A percentile compares a stretch with the other conserved stretches of the same genome.
These are phyloP conservation scores for Ophiocordyceps camponoti-leonardi DNA, from an alignment of 2,329 filamentous ascomycete genomes.

Conservation along the genomic window DNA sequence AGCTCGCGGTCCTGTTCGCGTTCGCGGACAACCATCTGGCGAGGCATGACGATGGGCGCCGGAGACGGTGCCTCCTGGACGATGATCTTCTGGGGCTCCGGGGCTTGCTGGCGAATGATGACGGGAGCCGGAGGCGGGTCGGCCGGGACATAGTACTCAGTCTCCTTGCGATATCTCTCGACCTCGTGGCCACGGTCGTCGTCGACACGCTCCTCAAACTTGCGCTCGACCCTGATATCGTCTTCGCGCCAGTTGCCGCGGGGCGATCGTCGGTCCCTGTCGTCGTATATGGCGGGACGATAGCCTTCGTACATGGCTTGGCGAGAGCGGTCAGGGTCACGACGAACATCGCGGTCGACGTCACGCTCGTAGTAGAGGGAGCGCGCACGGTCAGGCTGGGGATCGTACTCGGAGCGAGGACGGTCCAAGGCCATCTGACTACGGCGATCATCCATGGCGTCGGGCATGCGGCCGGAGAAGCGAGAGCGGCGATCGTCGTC, in stretches of 20 bases:
- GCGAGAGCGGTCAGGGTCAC: slow-evolving; percentile 11
- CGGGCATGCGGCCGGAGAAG: slow-evolving; percentile 23
- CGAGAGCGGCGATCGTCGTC: slow-evolving; percentile 29
- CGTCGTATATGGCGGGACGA: slow-evolving; percentile 14
- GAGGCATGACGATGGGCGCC: slow-evolving; percentile 31
- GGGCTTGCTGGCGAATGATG: slow-evolving; percentile 36
- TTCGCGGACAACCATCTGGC: slow-evolving; percentile 25
- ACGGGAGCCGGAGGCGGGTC: slow-evolving; percentile 33
- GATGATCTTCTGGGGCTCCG: slow-evolving; percentile 41
- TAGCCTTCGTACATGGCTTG: slow-evolving; percentile 3
- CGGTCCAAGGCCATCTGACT: slow-evolving; percentile 23
- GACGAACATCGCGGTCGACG: slow-evolving; percentile 15
- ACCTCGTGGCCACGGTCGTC: slow-evolving; percentile 29
- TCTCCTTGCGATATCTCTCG: slow-evolving; percentile 43
- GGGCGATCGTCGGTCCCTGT: slow-evolving; percentile 25
- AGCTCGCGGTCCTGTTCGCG: slow-evolving; percentile 21
- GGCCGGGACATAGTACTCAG: slow-evolving; percentile 40
- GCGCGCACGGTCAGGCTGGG: slow-evolving; percentile 18
- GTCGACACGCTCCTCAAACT: slow-evolving; percentile 30
- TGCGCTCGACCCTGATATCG: slow-evolving; percentile 37
- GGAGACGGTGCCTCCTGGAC: slow-evolving; percentile 38
- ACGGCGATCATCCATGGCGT: slow-evolving; percentile 26
- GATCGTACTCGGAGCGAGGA: slow-evolving; percentile 31
- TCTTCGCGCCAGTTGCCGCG: slow-evolving; percentile 24
- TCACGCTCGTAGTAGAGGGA: slow-evolving; percentile 26